Conservation (phyloP, 1,139 yeast genomes). For the Saccharomyces hybrid region DNA sequence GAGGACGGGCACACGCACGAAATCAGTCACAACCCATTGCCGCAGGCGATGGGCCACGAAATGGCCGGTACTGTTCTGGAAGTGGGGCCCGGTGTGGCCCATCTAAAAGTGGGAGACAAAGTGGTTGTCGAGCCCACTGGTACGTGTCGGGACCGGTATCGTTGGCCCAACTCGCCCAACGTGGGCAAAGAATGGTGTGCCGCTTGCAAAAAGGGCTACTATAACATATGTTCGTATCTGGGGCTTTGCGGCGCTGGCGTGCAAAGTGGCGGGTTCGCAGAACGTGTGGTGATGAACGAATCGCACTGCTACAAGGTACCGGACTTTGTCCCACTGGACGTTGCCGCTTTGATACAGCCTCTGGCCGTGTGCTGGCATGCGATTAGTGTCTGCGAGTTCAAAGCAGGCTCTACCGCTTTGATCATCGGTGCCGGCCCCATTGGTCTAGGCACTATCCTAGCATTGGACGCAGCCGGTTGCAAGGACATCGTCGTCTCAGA, state of each 20-base stretch:
- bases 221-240: constrained; percentile 42
- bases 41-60: constrained; percentile 59
- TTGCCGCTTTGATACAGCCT: constrained; percentile 52
- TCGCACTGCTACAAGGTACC: constrained; percentile 43
- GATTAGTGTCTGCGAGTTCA: constrained; percentile 39
- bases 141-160: constrained; percentile 40
- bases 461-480: constrained; percentile 50
- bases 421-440: constrained; percentile 60
- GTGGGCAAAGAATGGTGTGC: constrained; percentile 33
- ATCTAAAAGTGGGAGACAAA: constrained; percentile 36
- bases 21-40: constrained; percentile 34
- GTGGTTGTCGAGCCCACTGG: constrained; percentile 52
- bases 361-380: constrained; percentile 57
- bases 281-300: constrained; percentile 43
- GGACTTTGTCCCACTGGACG: constrained; percentile 41
- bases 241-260: constrained; percentile 44
- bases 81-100: constrained; percentile 33
- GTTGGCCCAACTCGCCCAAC: constrained; percentile 27
- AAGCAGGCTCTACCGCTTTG: constrained; percentile 43
- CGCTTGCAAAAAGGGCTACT: constrained; percentile 40
- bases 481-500: constrained; percentile 50
- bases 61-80: constrained; percentile 38
- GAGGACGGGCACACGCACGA: constrained; percentile 28
- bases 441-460: constrained; percentile 50
- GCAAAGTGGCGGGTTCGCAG: constrained; percentile 45